Conservation (phyloP, 805 yeast genomes). For the Lipomyces orientalis region DNA sequence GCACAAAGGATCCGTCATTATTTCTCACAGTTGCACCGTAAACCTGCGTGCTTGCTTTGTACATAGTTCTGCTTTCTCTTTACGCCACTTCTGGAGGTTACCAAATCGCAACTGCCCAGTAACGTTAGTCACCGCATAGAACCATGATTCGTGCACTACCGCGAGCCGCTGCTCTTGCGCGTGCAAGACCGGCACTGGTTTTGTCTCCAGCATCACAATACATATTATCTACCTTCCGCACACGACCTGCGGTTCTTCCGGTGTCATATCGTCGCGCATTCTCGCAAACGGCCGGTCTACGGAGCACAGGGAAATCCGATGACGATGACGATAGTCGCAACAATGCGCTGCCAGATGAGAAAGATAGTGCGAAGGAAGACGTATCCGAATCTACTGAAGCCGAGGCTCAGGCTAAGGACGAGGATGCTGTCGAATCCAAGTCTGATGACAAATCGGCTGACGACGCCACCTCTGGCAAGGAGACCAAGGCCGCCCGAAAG, state of each 20-base stretch:
- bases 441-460: conserved; percentile 5
- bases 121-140: background rate
- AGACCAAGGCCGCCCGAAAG: background rate
- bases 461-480: conserved; percentile 1
- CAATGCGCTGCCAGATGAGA: background rate
- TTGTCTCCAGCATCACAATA: conserved; percentile 18
- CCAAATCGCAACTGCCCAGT: background rate
- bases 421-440: conserved; percentile 2
- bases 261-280: conserved; percentile 21
- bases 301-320: conserved; percentile 14
- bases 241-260: conserved; percentile 11
- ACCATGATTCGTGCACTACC: conserved; percentile 30
- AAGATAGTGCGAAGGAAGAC: conserved; percentile 6
- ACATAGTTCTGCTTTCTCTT: background rate
- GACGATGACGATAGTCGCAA: conserved; percentile 16
- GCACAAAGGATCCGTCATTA: background rate
- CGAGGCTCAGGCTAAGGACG: conserved; percentile 16
- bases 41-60: background rate
- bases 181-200: conserved; percentile 12
- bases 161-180: conserved; percentile 13
- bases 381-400: conserved; percentile 12
- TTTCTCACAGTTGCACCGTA: background rate
- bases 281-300: conserved; percentile 17
- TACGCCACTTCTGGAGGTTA: background rate
- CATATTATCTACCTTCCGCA: conserved; percentile 13